phyloP scores from a whole-genome alignment of 2,329 filamentous ascomycete species.

The Paradendryphiella salina region DNA sequence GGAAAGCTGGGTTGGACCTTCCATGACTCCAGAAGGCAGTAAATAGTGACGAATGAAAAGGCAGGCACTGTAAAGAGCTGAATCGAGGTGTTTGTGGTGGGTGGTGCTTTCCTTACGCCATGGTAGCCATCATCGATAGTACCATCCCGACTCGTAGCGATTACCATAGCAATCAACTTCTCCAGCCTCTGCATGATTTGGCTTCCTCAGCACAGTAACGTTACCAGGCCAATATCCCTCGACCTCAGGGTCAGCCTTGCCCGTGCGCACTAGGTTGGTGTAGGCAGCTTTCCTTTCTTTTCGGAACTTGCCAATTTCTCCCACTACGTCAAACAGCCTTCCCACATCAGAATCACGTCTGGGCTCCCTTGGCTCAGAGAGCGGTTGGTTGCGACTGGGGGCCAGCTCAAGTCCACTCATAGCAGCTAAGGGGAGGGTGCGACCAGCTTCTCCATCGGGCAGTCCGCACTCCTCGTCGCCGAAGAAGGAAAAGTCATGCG shows the following conservation, averaged over 20 bases:
- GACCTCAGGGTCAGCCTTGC: conserved; percentile 44
- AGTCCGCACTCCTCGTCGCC: conserved; percentile 60
- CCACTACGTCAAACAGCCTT: conserved; percentile 54
- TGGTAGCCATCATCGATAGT: conserved; percentile 50
- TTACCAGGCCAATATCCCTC: conserved; percentile 64
- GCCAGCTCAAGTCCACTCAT: conserved; percentile 50
- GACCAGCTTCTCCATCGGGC: conserved; percentile 51
- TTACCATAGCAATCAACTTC: conserved; percentile 57
- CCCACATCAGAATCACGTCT: conserved; percentile 12
- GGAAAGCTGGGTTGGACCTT: too few species aligned
- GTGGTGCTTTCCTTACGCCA: background rate
- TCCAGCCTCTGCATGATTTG: conserved; percentile 47
- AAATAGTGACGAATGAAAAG: too few species aligned
- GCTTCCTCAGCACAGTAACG: conserved; percentile 59
- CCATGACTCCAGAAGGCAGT: too few species aligned
- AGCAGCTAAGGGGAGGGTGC: conserved; percentile 52
- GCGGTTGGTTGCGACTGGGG: conserved; percentile 14
- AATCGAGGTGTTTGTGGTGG: too few species aligned
- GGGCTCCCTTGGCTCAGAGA: conserved; percentile 7
- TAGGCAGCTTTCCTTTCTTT: conserved; percentile 57
- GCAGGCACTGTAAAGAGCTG: too few species aligned
- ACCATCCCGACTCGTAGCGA: conserved; percentile 57
- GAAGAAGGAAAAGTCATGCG: conserved; percentile 65
- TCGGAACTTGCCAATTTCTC: conserved; percentile 59
- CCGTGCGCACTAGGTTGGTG: conserved; percentile 42